These are phyloP conservation scores for Globisporangium barbulae DNA, from an alignment of 352 stramenopile species.

Conservation along the genomic window DNA sequence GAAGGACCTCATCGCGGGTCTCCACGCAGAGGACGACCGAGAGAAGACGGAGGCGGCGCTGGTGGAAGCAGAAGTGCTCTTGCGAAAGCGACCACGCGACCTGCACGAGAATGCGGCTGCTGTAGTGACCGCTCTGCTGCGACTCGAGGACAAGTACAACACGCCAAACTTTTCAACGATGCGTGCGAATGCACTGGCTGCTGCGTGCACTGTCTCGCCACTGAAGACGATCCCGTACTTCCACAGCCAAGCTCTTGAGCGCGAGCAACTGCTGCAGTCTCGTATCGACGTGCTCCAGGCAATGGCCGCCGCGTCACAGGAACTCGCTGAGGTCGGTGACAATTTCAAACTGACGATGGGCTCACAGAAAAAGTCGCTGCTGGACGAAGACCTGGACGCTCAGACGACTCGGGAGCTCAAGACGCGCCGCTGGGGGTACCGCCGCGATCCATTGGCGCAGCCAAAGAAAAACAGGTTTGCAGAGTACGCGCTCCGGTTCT, in stretches of 20 bases:
- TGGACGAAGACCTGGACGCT: constrained; percentile 41
- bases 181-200: constrained; percentile 42
- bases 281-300: constrained; percentile 61
- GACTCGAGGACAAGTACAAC: constrained; percentile 72
- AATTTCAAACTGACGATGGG: constrained; percentile 16
- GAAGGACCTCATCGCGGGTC: constrained; percentile 52
- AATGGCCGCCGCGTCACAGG: constrained; percentile 53
- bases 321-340: constrained; percentile 55
- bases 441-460: constrained; percentile 38
- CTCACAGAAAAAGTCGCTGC: constrained; percentile 31
- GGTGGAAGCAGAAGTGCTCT: constrained; percentile 45
- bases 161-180: constrained; percentile 51
- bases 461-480: constrained; percentile 66
- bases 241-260: constrained; percentile 58
- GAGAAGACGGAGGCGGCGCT: constrained; percentile 55
- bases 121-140: constrained; percentile 53
- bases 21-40: constrained; percentile 57
- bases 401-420: constrained; percentile 54
- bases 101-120: constrained; percentile 53
- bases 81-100: constrained; percentile 55
- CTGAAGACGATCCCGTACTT: constrained; percentile 49
- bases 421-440: constrained; percentile 67
- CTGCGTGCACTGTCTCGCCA: constrained; percentile 45
- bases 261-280: constrained; percentile 72
- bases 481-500: constrained; percentile 60